Evolutionary conservation across 208 protist species (phyloP).

Genomic region (Acanthamoeba quina): DNA sequence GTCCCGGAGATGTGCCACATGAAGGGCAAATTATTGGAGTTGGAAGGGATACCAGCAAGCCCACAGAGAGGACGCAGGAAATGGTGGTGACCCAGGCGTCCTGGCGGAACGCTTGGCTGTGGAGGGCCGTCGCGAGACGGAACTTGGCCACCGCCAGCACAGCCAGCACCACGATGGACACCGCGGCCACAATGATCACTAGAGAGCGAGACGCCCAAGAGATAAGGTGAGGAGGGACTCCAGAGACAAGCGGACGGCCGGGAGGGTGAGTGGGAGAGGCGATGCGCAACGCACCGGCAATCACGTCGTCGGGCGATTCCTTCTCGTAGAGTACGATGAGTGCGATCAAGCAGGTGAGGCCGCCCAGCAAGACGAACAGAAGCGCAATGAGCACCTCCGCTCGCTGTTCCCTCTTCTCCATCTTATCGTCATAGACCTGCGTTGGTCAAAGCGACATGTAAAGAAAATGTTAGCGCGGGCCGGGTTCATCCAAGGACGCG

Average conservation of each 20-base stretch:
- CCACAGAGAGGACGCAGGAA: slow-evolving; percentile 29
- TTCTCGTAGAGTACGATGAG: slow-evolving; percentile 60
- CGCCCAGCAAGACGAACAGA: slow-evolving; percentile 27
- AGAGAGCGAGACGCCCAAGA: background rate
- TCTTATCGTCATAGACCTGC: slow-evolving; percentile 32
- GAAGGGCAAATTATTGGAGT: background rate
- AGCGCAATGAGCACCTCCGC: slow-evolving; percentile 45
- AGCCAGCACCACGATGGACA: slow-evolving; percentile 42
- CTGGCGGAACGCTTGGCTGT: slow-evolving; percentile 30
- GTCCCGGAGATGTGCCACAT: too few relatives aligned
- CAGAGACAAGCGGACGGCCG: background rate
- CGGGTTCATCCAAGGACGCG: background rate
- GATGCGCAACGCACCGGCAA: background rate
- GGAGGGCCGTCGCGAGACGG: background rate
- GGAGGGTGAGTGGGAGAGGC: too few relatives aligned
- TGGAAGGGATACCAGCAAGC: background rate
- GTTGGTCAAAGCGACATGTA: background rate
- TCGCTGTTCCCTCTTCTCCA: slow-evolving; percentile 28
- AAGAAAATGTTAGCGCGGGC: background rate
- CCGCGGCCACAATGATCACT: slow-evolving; percentile 17
- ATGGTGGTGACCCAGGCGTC: slow-evolving; percentile 58
- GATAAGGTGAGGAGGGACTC: background rate
- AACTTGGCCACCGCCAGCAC: slow-evolving; percentile 54
- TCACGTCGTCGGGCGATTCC: slow-evolving; percentile 45
- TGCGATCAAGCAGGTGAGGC: slow-evolving; percentile 33